These are phyloP conservation scores for Themeda triandra DNA, from an alignment of 176 grass and related monocot species.

Conservation along the genomic window DNA sequence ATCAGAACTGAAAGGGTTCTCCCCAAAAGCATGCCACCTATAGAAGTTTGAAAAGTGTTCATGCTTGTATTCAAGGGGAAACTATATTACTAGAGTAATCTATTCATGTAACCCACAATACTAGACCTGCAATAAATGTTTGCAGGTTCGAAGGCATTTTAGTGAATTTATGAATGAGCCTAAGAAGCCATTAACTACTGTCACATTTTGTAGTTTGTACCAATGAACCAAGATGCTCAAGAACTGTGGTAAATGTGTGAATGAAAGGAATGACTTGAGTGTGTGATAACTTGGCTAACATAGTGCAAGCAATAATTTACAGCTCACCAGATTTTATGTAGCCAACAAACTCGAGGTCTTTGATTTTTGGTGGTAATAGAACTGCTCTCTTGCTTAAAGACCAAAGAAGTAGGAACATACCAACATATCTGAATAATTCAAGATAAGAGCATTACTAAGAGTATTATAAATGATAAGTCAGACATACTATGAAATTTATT, in stretches of 20 bases:
- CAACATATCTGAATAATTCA: conserved; percentile 29
- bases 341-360: conserved; percentile 54
- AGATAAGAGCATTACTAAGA: neutral
- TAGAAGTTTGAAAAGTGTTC: conserved; percentile 1
- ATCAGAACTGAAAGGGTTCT: conserved; percentile 52
- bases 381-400: conserved; percentile 56
- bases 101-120: neutral
- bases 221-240: neutral
- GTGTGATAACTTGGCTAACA: neutral
- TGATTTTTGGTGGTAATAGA: conserved; percentile 43
- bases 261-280: neutral
- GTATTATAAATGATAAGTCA: neutral
- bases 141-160: neutral
- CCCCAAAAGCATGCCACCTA: conserved; percentile 47
- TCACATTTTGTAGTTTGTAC: neutral
- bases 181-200: neutral
- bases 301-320: neutral
- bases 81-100: neutral
- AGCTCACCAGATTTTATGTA: conserved; percentile 66
- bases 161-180: neutral
- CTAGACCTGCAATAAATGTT: neutral
- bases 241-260: conserved; percentile 5
- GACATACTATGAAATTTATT: neutral
- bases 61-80: neutral
- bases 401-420: conserved; percentile 55